A percentile compares a stretch with the other conserved stretches of the same genome.
Evolutionary conservation across 345 rosid genomes (phyloP).

Genomic region (Stellera chamaejasme): DNA sequence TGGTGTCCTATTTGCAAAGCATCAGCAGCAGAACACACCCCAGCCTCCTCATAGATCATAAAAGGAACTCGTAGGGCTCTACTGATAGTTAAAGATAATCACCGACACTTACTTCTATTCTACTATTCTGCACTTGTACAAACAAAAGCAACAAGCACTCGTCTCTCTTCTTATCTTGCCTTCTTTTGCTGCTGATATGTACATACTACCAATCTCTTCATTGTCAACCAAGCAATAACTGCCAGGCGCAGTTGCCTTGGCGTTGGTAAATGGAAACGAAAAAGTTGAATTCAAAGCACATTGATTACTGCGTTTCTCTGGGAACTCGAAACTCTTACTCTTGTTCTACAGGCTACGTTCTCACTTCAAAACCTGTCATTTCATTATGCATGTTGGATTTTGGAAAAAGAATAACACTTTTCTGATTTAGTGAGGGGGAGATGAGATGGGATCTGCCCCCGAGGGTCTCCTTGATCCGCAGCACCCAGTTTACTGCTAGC

Average conservation of each 20-base stretch:
- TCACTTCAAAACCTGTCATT: no score
- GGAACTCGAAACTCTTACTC: no score
- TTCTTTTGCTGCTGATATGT: conserved; percentile 10
- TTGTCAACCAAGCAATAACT: conserved; percentile 25
- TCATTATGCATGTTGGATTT: no score
- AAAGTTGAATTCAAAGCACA: conserved; percentile 7
- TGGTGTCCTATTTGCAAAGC: conserved; percentile 97
- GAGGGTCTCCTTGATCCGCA: no score
- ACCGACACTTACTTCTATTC: conserved; percentile 10
- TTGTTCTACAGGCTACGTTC: no score
- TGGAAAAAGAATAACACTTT: no score
- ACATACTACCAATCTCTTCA: conserved; percentile 15
- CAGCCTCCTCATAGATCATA: background rate
- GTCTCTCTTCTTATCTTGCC: background rate
- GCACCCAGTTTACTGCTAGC: no score
- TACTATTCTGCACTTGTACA: conserved; percentile 23
- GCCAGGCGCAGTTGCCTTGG: conserved; percentile 9
- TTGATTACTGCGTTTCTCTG: no score
- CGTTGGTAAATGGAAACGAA: conserved; percentile 1
- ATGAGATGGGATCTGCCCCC: no score
- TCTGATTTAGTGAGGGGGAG: no score
- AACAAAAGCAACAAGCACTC: conserved; percentile 9
- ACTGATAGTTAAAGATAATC: conserved; percentile 4
- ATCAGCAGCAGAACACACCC: conserved; percentile 44
- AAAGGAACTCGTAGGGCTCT: conserved; percentile 1